Base-by-base conservation (phyloP, 176 grass and related monocot species). In the Eragrostis curvula region DNA sequence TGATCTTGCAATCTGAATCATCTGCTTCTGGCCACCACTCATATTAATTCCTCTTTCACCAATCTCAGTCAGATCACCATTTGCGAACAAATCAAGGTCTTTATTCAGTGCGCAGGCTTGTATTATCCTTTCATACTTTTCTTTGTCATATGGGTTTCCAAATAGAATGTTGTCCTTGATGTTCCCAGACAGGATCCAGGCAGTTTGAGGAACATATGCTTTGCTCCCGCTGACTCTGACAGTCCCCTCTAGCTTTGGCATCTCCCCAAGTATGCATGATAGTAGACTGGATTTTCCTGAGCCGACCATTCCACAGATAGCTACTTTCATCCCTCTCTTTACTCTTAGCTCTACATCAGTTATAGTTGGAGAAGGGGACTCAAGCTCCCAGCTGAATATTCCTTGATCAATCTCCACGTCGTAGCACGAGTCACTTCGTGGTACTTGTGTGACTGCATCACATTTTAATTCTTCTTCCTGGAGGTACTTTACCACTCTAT, bases 1-100 rank as follows among this genome's bases (percentile, higher is more conserved):
- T 15, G 96, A 88, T 51, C 96, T 89, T 81, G 96, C 96, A 32
- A 99, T 91, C 83, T 93, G 91, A 85, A 99, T 92, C 43, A 93
- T 52, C 64, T 99, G 96, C 71, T 99, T 99, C 76, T 99, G 96
- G 25, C 96, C 93, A 66, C 96, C 96, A 55, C 96, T 99, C 90
- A 99, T 92, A 56, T 99, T 99, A 90, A 99, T 93, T 74, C 96
- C 96, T 88, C 96, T 99, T 87, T 99, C 96, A 62, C 96, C 96
- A 83, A 99, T 99, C 92, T 99, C 96, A 74, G 96, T 99, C 29
- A 96, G 81, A 69, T 99, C 96, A 53, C 93, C 91, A 87, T 93
- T 95, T 42, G 95, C 83, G 83, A 97, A 94, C 50, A 97, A 75
- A 27, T 97, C 95, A 42, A 97, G 74, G 70, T 97, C 95, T 81